Conservation (phyloP, 2,329 filamentous ascomycete species). For the Fusarium praegraminearum region DNA sequence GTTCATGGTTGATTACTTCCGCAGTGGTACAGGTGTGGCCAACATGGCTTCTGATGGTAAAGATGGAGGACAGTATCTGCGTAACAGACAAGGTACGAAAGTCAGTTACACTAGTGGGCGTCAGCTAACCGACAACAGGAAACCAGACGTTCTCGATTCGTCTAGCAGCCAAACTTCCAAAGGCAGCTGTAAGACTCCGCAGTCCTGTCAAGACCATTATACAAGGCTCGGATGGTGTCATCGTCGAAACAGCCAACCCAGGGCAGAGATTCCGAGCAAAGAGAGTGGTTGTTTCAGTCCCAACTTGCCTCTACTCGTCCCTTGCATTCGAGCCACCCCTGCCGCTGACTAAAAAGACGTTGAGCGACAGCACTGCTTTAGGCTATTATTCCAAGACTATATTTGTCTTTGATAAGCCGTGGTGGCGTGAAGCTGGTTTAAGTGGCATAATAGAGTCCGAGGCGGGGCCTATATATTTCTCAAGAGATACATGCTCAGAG, state of each 20-base stretch:
- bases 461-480: conserved; percentile 47
- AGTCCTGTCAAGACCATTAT: conserved; percentile 34
- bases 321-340: conserved; percentile 48
- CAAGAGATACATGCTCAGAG: conserved; percentile 44
- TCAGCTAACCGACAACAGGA: conserved; percentile 13
- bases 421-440: conserved; percentile 58
- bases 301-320: conserved; percentile 40
- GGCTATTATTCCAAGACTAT: conserved; percentile 55
- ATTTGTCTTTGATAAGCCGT: conserved; percentile 58
- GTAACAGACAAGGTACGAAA: conserved; percentile 39
- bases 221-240: conserved; percentile 22
- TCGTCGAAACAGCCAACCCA: conserved; percentile 31
- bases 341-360: conserved; percentile 44
- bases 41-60: conserved; percentile 38
- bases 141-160: conserved; percentile 32
- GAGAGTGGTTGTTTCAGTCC: conserved; percentile 47
- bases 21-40: conserved; percentile 33
- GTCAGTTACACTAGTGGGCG: too few species aligned
- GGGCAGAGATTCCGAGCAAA: conserved; percentile 31
- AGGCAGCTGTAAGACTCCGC: conserved; percentile 26
- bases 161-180: conserved; percentile 30
- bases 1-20: conserved; percentile 40
- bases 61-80: conserved; percentile 43
- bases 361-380: conserved; percentile 49
- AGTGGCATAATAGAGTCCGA: conserved; percentile 57